Evolutionary conservation across 768 basidiomycete genomes (phyloP).

Genomic region (Pulveroboletus sp.): DNA sequence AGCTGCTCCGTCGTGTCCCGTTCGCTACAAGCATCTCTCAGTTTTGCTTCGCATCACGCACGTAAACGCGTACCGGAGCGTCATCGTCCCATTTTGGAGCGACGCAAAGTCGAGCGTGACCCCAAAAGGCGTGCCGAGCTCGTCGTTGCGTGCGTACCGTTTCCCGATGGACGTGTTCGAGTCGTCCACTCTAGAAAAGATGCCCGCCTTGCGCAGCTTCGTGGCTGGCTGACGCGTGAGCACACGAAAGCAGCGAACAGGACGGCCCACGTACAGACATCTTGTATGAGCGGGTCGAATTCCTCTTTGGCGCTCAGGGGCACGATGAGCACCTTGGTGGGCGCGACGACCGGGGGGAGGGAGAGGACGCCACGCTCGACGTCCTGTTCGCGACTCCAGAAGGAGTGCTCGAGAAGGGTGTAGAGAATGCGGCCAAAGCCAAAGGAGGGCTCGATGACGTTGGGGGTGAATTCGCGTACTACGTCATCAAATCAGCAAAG

Average conservation of each 20-base stretch:
- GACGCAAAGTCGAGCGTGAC: conserved; percentile 96
- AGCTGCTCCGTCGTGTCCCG: conserved; percentile 92
- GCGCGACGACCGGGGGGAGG: conserved; percentile 83
- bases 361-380: conserved; percentile 89
- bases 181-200: conserved; percentile 93
- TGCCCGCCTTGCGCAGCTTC: conserved; percentile 82
- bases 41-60: neutral
- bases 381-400: conserved; percentile 93
- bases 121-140: conserved; percentile 96
- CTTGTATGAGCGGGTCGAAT: conserved; percentile 76
- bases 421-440: conserved; percentile 96
- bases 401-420: conserved; percentile 89
- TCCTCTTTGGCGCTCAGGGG: conserved; percentile 84
- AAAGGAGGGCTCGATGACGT: conserved; percentile 98
- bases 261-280: conserved; percentile 75
- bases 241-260: rapidly evolving
- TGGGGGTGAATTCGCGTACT: conserved; percentile 96
- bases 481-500: conserved; percentile 20
- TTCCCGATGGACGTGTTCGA: conserved; percentile 94
- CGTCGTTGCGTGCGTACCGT: conserved; percentile 97
- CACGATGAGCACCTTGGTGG: conserved; percentile 95
- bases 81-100: conserved; percentile 88
- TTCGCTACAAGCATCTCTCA: conserved; percentile 51
- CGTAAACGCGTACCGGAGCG: conserved; percentile 65
- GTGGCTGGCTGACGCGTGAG: conserved; percentile 50